Percentiles rank a stretch among this genome's conserved stretches.
phyloP scores from a whole-genome alignment of 805 yeast species.

The Candida chilensis region DNA sequence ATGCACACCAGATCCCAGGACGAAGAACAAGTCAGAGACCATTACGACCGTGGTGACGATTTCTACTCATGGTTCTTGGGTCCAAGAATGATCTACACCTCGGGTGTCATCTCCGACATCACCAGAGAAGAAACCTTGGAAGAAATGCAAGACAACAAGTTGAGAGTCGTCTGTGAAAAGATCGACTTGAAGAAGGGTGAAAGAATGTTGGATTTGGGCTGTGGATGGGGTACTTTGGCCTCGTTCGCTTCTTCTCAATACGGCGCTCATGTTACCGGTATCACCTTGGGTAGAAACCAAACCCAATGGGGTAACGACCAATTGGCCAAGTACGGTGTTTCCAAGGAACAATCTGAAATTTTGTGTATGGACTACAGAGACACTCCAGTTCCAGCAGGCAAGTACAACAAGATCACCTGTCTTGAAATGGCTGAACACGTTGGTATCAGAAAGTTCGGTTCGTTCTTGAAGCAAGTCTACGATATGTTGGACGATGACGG shows the following conservation, averaged over 20 bases:
- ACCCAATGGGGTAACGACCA: slow-evolving; percentile 80
- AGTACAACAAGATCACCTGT: slow-evolving; percentile 81
- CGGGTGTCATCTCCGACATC: slow-evolving; percentile 74
- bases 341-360: slow-evolving; percentile 61
- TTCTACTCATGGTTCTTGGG: slow-evolving; percentile 92
- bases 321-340: slow-evolving; percentile 59
- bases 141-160: slow-evolving; percentile 81
- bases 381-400: slow-evolving; percentile 57
- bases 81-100: slow-evolving; percentile 89
- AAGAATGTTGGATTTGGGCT: slow-evolving; percentile 73
- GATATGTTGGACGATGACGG: slow-evolving; percentile 92
- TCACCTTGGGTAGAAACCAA: slow-evolving; percentile 85
- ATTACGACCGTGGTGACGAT: slow-evolving; percentile 94
- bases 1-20: slow-evolving; percentile 90
- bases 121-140: slow-evolving; percentile 65
- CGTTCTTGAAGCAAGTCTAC: slow-evolving; percentile 72
- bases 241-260: slow-evolving; percentile 73
- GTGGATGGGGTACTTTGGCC: slow-evolving; percentile 96
- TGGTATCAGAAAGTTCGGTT: slow-evolving; percentile 75
- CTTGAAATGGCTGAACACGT: slow-evolving; percentile 96
- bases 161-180: slow-evolving; percentile 82
- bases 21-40: slow-evolving; percentile 93
- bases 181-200: slow-evolving; percentile 69
- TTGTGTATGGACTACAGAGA: slow-evolving; percentile 87
- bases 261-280: slow-evolving; percentile 83